Evolutionary conservation across 805 yeast species (phyloP).

Genomic region (Kregervanrija fluxuum): DNA sequence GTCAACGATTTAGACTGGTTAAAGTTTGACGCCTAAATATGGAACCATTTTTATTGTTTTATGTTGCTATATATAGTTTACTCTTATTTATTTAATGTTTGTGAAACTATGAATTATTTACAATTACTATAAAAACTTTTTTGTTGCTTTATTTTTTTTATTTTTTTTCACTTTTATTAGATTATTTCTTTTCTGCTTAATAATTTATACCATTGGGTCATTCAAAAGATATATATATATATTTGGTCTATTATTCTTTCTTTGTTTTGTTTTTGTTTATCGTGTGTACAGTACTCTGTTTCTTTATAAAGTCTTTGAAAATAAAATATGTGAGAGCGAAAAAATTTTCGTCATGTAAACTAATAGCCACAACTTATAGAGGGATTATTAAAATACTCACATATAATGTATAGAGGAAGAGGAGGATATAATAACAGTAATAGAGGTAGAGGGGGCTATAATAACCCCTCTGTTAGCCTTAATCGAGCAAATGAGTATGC

Average conservation of each 20-base stretch:
- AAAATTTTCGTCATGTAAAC: too few species aligned
- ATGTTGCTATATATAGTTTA: too few species aligned
- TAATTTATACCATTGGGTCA: too few species aligned
- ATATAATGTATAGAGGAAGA: constrained; percentile 27
- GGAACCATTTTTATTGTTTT: neutral
- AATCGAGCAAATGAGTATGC: constrained; percentile 17
- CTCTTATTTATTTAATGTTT: neutral
- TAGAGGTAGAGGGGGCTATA: constrained; percentile 8
- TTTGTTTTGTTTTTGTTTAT: too few species aligned
- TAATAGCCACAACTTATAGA: too few species aligned
- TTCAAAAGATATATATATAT: too few species aligned
- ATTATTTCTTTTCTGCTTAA: neutral
- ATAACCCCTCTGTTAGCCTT: constrained; percentile 12
- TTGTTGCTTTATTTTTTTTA: neutral
- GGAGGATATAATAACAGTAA: constrained; percentile 17
- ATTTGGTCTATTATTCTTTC: too few species aligned
- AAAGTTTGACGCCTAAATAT: constrained; percentile 25
- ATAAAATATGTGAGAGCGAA: too few species aligned
- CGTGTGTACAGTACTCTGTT: too few species aligned
- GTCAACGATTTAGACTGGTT: constrained; percentile 29
- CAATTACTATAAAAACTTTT: neutral
- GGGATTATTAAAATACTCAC: too few species aligned
- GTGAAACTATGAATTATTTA: neutral
- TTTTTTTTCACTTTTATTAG: neutral
- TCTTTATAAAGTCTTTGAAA: too few species aligned